phyloP scores from a whole-genome alignment of 495 filamentous ascomycete genomes.

The Lophiotrema nucula region DNA sequence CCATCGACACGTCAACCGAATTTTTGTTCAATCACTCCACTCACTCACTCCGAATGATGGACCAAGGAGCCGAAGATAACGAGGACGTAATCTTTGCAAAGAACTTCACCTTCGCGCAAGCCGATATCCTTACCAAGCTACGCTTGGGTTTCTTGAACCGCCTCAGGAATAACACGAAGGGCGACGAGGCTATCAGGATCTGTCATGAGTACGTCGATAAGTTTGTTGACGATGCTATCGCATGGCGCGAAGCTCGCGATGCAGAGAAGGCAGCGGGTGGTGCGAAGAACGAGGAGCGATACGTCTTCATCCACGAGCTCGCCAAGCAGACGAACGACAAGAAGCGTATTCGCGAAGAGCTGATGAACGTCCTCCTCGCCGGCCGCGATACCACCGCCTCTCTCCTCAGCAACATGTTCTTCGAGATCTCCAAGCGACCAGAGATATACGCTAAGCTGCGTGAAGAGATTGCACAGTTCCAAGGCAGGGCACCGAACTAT shows the following conservation, averaged over 20 bases:
- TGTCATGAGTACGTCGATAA: constrained; percentile 54
- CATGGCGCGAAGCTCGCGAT: constrained; percentile 17
- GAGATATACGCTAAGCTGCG: constrained; percentile 5
- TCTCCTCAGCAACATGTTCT: constrained; percentile 36
- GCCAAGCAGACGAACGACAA: constrained; percentile 41
- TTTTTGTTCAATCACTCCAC: constrained; percentile 67
- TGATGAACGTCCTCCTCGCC: constrained; percentile 42
- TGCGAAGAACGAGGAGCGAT: constrained; percentile 39
- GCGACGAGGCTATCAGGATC: constrained; percentile 43
- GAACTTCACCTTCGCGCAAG: constrained; percentile 32
- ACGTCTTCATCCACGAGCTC: constrained; percentile 43
- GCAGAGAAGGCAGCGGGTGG: constrained; percentile 18
- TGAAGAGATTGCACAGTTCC: constrained; percentile 22
- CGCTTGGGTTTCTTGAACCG: constrained; percentile 13
- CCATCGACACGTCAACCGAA: constrained; percentile 69
- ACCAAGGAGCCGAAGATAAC: neutral
- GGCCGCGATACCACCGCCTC: constrained; percentile 41
- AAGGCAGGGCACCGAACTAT: neutral
- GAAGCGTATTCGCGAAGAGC: constrained; percentile 38
- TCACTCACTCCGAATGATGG: constrained; percentile 39
- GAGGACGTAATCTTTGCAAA: constrained; percentile 31
- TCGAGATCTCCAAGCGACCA: constrained; percentile 17
- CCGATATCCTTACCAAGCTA: constrained; percentile 11
- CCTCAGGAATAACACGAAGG: constrained; percentile 30
- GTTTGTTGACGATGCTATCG: constrained; percentile 41